Base-by-base conservation (phyloP, 2,329 filamentous ascomycete species). In the Xylariaceae sp. region DNA sequence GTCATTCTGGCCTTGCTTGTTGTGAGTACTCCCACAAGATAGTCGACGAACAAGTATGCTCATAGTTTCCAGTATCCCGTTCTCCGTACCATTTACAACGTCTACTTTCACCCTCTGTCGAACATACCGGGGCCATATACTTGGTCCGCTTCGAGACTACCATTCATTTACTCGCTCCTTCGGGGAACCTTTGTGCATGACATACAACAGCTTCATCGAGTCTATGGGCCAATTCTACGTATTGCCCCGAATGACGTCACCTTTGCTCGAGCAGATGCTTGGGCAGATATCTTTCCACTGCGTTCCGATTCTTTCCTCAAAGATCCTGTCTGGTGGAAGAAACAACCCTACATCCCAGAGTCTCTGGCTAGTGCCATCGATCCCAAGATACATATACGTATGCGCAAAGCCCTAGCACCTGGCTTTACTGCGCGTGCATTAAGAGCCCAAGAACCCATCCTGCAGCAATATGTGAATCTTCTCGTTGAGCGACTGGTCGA, bases 361-460 rank as follows among this genome's bases (percentile, higher is more conserved):
- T 66, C 61, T 3, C 19, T 74, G 0, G 44, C 71, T 6, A 73
- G 58, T 41, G 69, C 67, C 6, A 69, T 72, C n/a, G 45, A 71
- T 5, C 62, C 65, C 1, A 60, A 66, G 2, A 24, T 49, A 1
- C 69, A 72, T 43, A 49, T 59, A 0, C 62, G 51, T 2, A 68
- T 71, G 8, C 64, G 68, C 1, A 65, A 60, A n/a, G 2, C 53
- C 14, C 48, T 73, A 1, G 55, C 65, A 0, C 67, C 67, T 1
- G 68, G 50, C 0, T 71, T 74, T 49, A 61, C 59, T 11, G 5
- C 53, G 40, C 49, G 64, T n/a, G 57, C 71, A 23, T 43, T 75
- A 49, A 67, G 49, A 24, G 58, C 60, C 2, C 70, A 74, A 29
- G 71, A 73, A 37, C 58, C 63, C 0, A 65, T 69, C n/a, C 26